Evolutionary conservation across 257 asterid genomes (phyloP).

Genomic region (Ocimum tenuiflorum): DNA sequence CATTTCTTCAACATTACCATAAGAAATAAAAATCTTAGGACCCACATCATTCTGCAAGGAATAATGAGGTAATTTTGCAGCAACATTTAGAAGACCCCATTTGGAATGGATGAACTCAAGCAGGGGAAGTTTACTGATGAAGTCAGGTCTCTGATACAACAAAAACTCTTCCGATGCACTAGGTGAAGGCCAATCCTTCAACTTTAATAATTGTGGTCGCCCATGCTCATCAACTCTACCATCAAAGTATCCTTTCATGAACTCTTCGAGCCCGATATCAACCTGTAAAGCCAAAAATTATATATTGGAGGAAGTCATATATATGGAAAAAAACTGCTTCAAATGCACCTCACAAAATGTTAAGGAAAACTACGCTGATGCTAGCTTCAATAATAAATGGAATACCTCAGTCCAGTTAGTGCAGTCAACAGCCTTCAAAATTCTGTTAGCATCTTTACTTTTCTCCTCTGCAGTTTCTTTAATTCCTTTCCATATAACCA

Average conservation of each 20-base stretch:
- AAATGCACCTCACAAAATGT: not conserved
- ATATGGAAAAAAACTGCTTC: not conserved
- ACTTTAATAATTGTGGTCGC: slow-evolving; percentile 57
- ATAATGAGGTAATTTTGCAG: slow-evolving; percentile 95
- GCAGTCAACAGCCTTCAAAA: slow-evolving; percentile 75
- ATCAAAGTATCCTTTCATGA: slow-evolving; percentile 74
- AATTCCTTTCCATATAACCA: slow-evolving; percentile 71
- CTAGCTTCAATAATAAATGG: not conserved
- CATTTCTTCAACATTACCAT: slow-evolving; percentile 61
- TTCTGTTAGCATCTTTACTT: slow-evolving; percentile 56
- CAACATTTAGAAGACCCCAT: slow-evolving; percentile 97
- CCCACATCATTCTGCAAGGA: slow-evolving; percentile 98
- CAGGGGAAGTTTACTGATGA: slow-evolving; percentile 80
- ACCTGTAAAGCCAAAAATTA: slow-evolving; percentile 44
- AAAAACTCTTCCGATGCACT: slow-evolving; percentile 88
- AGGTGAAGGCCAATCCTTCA: slow-evolving; percentile 99
- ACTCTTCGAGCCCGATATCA: slow-evolving; percentile 67
- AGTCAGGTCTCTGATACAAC: slow-evolving; percentile 89
- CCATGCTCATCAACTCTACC: slow-evolving; percentile 75
- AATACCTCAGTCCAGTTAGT: slow-evolving; percentile 64
- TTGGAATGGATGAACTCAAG: slow-evolving; percentile 93
- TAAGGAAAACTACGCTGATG: slow-evolving; percentile 9
- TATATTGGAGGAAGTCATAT: slow-evolving; percentile 10
- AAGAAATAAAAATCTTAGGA: slow-evolving; percentile 76
- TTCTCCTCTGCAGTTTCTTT: slow-evolving; percentile 75